Conservation (phyloP, 805 yeast genomes). For the Priceomyces medius region DNA sequence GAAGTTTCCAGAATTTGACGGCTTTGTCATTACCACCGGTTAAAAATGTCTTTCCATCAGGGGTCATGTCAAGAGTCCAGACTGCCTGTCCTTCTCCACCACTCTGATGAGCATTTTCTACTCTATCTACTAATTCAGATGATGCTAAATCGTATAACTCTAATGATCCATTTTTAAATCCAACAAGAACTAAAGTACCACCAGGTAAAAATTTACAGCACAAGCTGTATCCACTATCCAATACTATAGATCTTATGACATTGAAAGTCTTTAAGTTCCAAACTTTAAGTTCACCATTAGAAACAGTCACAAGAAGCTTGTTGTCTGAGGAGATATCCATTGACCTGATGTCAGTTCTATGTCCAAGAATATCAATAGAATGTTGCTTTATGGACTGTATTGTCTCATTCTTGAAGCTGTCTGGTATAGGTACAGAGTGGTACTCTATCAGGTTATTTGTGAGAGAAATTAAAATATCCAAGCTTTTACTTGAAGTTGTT, state of each 20-base stretch:
- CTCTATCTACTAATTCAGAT: conserved; percentile 66
- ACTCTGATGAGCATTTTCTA: conserved; percentile 65
- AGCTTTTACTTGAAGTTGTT: conserved; percentile 39
- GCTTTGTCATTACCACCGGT: conserved; percentile 94
- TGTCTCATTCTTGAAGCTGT: conserved; percentile 50
- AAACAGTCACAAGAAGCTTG: conserved; percentile 80
- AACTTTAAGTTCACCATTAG: conserved; percentile 83
- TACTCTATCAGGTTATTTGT: conserved; percentile 75
- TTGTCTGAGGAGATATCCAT: conserved; percentile 80
- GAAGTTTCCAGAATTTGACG: conserved; percentile 86
- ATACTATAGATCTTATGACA: conserved; percentile 73
- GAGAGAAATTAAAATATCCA: conserved; percentile 65
- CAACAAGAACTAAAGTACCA: conserved; percentile 80
- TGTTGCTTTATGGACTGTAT: conserved; percentile 47
- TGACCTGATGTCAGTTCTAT: conserved; percentile 84
- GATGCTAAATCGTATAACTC: conserved; percentile 85
- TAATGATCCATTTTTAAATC: conserved; percentile 82
- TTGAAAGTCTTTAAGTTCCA: conserved; percentile 77
- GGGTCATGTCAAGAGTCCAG: conserved; percentile 86
- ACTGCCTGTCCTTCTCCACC: conserved; percentile 55
- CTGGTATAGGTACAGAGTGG: conserved; percentile 57
- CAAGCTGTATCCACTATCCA: conserved; percentile 82
- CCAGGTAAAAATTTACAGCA: conserved; percentile 86
- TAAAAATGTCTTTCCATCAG: conserved; percentile 79
- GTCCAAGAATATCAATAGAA: conserved; percentile 76